phyloP scores from a whole-genome alignment of 2,329 filamentous ascomycete genomes.

The Stromatinia cepivora region DNA sequence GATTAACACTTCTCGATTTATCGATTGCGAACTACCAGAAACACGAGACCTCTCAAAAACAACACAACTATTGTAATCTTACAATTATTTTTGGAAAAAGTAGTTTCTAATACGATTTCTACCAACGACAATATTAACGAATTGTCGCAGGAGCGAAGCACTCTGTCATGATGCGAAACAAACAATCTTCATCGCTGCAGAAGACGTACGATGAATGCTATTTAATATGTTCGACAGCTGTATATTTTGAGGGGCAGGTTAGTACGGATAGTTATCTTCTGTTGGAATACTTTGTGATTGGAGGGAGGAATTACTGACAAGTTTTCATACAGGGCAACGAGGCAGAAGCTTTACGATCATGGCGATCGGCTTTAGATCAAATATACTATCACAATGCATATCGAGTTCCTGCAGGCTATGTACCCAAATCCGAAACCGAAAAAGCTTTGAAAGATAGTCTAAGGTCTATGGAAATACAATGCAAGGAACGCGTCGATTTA shows the following conservation, averaged over 20 bases:
- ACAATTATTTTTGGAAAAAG: not conserved
- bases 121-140: conserved; percentile 11
- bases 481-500: conserved; percentile 88
- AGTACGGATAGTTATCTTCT: conserved; percentile 24
- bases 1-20: conserved; percentile 9
- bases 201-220: conserved; percentile 98
- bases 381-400: conserved; percentile 85
- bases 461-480: conserved; percentile 81
- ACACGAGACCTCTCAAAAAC: conserved; percentile 10
- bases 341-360: conserved; percentile 83
- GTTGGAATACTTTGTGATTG: not conserved
- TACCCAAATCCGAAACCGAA: conserved; percentile 78
- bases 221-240: conserved; percentile 88
- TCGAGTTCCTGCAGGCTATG: conserved; percentile 67
- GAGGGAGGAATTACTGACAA: not conserved
- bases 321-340: conserved; percentile 71
- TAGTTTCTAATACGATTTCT: not conserved
- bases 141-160: not conserved
- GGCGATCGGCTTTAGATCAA: conserved; percentile 83
- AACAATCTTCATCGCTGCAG: conserved; percentile 74
- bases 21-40: conserved; percentile 5
- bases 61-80: not conserved
- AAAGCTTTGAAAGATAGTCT: conserved; percentile 79
- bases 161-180: conserved; percentile 51
- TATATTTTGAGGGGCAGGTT: conserved; percentile 94